phyloP scores from a whole-genome alignment of 805 yeast species.

The Diddensiella santjacobensis region DNA sequence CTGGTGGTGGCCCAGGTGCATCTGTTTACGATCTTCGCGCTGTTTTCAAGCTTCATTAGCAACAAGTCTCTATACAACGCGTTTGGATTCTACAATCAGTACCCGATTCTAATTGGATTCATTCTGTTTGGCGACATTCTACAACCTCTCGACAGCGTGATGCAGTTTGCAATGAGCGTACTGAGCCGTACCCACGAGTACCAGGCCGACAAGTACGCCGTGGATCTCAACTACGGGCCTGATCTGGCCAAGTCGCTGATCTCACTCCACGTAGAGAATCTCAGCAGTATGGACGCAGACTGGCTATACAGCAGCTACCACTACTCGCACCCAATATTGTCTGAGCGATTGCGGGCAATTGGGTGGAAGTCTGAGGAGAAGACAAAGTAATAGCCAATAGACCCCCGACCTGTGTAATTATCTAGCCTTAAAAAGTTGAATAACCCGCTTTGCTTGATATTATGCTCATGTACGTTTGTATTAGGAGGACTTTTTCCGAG shows the following conservation, averaged over 20 bases:
- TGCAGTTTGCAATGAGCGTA: slow-evolving; percentile 63
- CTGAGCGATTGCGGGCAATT: slow-evolving; percentile 82
- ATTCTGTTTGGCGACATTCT: slow-evolving; percentile 72
- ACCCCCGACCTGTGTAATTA: background rate
- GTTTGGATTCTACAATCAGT: slow-evolving; percentile 65
- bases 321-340: slow-evolving; percentile 86
- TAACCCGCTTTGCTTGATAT: background rate
- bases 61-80: slow-evolving; percentile 73
- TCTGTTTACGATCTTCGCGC: slow-evolving; percentile 58
- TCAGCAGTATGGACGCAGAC: slow-evolving; percentile 84
- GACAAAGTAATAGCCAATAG: slow-evolving; percentile 11
- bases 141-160: slow-evolving; percentile 67
- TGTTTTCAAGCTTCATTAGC: slow-evolving; percentile 75
- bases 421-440: background rate
- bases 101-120: slow-evolving; percentile 81
- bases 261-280: slow-evolving; percentile 72
- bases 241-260: slow-evolving; percentile 70
- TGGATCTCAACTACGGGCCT: slow-evolving; percentile 62
- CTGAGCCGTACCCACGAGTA: slow-evolving; percentile 85
- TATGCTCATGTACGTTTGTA: background rate
- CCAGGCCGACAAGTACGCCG: slow-evolving; percentile 89
- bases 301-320: slow-evolving; percentile 84
- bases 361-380: slow-evolving; percentile 25
- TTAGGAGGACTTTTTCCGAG: background rate
- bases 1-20: slow-evolving; percentile 62